phyloP scores from a whole-genome alignment of 805 yeast genomes.

The Saturnispora kantuleensis region DNA sequence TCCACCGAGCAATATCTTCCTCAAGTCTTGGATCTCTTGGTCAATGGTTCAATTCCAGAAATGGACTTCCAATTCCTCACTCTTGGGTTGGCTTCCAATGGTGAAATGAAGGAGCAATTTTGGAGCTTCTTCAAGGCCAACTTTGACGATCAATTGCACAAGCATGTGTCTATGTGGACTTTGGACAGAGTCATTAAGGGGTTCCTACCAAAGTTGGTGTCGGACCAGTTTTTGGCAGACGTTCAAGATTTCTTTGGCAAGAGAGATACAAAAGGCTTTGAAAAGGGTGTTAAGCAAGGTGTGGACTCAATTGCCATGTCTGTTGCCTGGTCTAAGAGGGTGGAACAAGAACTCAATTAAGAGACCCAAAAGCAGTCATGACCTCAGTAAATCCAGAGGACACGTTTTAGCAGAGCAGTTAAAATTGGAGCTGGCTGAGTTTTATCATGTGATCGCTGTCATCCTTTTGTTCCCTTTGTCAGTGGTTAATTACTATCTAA shows the following conservation, averaged over 20 bases:
- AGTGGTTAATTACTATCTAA: neutral
- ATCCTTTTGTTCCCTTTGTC: no score
- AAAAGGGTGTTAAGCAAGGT: constrained; percentile 45
- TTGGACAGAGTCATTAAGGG: constrained; percentile 27
- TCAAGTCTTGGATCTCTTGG: constrained; percentile 31
- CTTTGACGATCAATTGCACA: constrained; percentile 33
- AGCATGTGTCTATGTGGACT: constrained; percentile 30
- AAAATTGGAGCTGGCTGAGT: no score
- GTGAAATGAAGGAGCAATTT: constrained; percentile 31
- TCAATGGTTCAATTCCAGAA: constrained; percentile 37
- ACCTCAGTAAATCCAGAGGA: no score
- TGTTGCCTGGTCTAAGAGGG: constrained; percentile 42
- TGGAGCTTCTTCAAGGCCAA: constrained; percentile 43
- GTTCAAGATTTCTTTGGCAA: constrained; percentile 34
- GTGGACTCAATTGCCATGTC: constrained; percentile 44
- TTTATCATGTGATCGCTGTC: no score
- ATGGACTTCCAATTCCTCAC: constrained; percentile 54
- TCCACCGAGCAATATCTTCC: constrained; percentile 28
- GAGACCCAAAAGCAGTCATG: no score
- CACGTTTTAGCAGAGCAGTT: no score
- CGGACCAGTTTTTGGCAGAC: constrained; percentile 28
- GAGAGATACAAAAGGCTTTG: constrained; percentile 45
- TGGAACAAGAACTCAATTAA: constrained; percentile 18
- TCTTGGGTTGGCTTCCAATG: constrained; percentile 36
- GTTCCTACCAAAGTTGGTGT: constrained; percentile 28